Percentiles rank a stretch among this genome's conserved stretches.
Evolutionary conservation across 148 eudicot species (phyloP).

Genomic region (Chenopodium suecicum): DNA sequence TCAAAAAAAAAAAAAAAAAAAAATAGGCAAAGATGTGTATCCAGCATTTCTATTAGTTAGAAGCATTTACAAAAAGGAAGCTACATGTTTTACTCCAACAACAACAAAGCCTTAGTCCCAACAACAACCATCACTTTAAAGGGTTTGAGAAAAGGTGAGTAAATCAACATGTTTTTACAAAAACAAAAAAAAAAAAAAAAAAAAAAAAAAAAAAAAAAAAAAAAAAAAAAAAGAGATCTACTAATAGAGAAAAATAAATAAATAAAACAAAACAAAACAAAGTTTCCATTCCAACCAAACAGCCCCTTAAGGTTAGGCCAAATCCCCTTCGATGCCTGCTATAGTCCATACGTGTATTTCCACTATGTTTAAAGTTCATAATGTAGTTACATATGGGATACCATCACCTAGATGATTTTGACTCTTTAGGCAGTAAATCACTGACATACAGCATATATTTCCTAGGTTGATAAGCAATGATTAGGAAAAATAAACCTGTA

Average conservation of each 20-base stretch:
- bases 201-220: background rate
- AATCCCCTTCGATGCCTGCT: background rate
- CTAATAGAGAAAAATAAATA: no score
- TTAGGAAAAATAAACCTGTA: background rate
- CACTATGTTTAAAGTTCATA: background rate
- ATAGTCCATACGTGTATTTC: background rate
- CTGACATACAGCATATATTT: background rate
- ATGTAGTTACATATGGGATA: background rate
- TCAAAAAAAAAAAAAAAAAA: background rate
- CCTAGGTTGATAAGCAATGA: background rate
- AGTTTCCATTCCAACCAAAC: background rate
- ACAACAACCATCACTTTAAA: no score
- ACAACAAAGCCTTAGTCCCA: no score
- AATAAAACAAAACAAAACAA: no score
- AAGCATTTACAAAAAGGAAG: background rate
- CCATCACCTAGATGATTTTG: background rate
- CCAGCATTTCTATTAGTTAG: background rate
- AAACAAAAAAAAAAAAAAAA: background rate
- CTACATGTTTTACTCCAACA: background rate
- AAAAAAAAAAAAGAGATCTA: background rate
- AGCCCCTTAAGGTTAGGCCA: background rate
- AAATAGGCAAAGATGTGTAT: background rate
- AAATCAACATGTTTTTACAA: background rate
- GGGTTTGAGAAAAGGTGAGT: no score
- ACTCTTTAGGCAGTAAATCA: background rate